Evolutionary conservation across 2,329 filamentous ascomycete genomes (phyloP), one percentile per base, ranked within the genome.

Genomic region (Sporothrix humicola): DNA sequence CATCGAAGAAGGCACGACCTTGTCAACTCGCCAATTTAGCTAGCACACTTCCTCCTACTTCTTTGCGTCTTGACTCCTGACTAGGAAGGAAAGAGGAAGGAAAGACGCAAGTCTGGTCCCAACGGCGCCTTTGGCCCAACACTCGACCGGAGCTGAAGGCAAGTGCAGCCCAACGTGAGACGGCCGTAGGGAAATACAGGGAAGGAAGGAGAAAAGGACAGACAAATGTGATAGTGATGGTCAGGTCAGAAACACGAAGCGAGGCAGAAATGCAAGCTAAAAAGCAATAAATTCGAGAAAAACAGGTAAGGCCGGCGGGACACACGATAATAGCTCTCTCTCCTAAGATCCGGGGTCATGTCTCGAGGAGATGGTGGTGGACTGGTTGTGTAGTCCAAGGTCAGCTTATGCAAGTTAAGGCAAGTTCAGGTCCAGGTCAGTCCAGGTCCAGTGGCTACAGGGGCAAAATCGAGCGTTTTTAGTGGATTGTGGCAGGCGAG

Each of bases 321-420:
- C 6, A 13, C 61, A 65, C 42, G 58, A 59, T 44, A 46, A 65
- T 46, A 23, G 42, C 42, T 65, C 42, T 26, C n/a, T 23, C 59
- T 63, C 26, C 37, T 48, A 65, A 46, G n/a, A 46, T 65, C 42
- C 61, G 61, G 37, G 42, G 46, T 56, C 52, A 56, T 9, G 52
- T 2, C 12, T 37, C 15, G 13, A 31, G 54, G 54, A 44, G 61
- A 12, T 46, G 42, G 42, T 65, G 61, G n/a, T 23, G 42, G 31
- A 7, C 31, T 3, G 31, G 52, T 12, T 26, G 52, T 56, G 52
- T n/a, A 56, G 13, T 37, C 31, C 42, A 23, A 37, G 37, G 59
- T 65, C 61, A 46, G 61, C 42, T 65, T 46, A 46, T 65, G 61
- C 58, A 42, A 42, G 31, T 61, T n/a, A 15, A 61, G 58, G 42